Percentiles rank a stretch among this genome's conserved stretches.
phyloP scores from a whole-genome alignment of 805 yeast genomes.

The Suhomyces kilbournensis region DNA sequence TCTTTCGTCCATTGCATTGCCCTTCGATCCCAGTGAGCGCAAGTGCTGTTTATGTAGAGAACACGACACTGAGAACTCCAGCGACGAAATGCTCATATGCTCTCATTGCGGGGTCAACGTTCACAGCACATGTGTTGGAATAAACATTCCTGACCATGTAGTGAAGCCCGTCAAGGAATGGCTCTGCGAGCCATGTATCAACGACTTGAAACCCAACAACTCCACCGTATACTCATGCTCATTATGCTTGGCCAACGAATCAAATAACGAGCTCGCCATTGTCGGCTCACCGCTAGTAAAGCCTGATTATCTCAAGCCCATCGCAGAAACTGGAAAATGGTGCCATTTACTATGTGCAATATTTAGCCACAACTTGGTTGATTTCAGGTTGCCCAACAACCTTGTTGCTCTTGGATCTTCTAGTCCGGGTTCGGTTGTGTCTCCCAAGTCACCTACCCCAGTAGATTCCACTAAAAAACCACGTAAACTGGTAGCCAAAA shows the following conservation, averaged over 20 bases:
- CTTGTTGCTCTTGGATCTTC: not conserved
- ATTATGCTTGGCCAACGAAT: conserved; percentile 59
- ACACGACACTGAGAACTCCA: conserved; percentile 20
- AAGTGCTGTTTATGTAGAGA: conserved; percentile 61
- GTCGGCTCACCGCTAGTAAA: conserved; percentile 37
- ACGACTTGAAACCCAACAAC: conserved; percentile 59
- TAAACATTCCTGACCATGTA: conserved; percentile 14
- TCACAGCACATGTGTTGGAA: conserved; percentile 71
- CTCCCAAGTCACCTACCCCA: not conserved
- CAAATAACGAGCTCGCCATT: conserved; percentile 44
- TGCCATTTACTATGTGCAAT: conserved; percentile 72
- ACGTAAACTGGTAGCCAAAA: not conserved
- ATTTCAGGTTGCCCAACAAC: conserved; percentile 6
- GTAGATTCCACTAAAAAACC: not conserved
- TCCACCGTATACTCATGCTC: conserved; percentile 60
- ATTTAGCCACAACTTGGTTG: conserved; percentile 42
- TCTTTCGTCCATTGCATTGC: conserved; percentile 10
- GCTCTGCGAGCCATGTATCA: conserved; percentile 79
- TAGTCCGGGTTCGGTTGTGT: not conserved
- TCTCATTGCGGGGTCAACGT: conserved; percentile 64
- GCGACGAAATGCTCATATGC: conserved; percentile 50
- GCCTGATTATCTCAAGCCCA: conserved; percentile 71
- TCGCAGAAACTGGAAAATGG: conserved; percentile 64
- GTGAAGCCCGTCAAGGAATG: conserved; percentile 46
- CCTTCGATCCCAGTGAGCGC: conserved; percentile 23